A percentile compares a stretch with the other conserved stretches of the same genome.
These are phyloP conservation scores for Paramecium primaurelia DNA, from an alignment of 73 alveolate genomes.

Conservation along the genomic window DNA sequence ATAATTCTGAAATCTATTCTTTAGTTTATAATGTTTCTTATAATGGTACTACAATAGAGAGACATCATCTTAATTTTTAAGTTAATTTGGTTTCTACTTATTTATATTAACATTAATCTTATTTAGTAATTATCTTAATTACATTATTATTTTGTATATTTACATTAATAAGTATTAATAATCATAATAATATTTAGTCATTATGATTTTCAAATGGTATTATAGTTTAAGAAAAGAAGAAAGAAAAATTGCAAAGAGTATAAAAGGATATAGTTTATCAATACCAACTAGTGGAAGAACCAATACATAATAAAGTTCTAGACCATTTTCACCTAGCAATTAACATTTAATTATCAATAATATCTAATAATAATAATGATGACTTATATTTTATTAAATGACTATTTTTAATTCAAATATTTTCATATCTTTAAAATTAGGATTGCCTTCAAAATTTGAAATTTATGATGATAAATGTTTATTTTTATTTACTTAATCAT, in stretches of 20 bases:
- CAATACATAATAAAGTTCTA: background rate
- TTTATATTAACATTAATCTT: background rate
- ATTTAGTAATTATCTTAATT: background rate
- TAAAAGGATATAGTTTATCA: background rate
- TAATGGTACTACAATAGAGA: background rate
- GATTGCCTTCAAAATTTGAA: background rate
- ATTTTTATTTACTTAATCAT: background rate
- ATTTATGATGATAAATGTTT: background rate
- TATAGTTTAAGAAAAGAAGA: background rate
- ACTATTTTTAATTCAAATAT: background rate
- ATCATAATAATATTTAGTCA: background rate
- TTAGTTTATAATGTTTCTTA: background rate
- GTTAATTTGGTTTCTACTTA: background rate
- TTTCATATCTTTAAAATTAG: background rate
- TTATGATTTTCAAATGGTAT: background rate
- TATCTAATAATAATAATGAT: background rate
- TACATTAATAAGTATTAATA: background rate
- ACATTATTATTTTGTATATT: background rate
- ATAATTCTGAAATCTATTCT: background rate
- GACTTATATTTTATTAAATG: background rate
- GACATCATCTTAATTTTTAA: background rate
- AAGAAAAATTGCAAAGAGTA: background rate
- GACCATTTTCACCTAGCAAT: constrained; percentile 1
- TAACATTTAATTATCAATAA: background rate
- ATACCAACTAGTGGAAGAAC: constrained; percentile 23